These are phyloP conservation scores for Acer campestre DNA, from an alignment of 345 rosid genomes.

Conservation along the genomic window DNA sequence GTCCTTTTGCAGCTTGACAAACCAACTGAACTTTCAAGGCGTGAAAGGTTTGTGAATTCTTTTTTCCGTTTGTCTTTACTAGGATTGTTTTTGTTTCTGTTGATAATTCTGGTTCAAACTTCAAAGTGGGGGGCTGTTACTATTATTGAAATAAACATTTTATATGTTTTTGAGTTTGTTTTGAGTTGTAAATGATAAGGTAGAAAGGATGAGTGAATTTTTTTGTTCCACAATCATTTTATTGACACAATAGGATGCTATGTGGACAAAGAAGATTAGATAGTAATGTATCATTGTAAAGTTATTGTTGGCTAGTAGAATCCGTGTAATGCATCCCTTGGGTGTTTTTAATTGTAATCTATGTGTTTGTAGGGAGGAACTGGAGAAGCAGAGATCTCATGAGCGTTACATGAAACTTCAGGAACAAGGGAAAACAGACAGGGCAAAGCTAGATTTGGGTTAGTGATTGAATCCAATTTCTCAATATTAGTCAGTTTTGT, in stretches of 20 bases:
- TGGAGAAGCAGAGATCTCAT: slow-evolving; percentile 71
- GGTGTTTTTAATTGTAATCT: neutral
- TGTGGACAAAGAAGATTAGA: neutral
- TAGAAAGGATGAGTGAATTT: neutral
- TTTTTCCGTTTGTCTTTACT: too few species aligned
- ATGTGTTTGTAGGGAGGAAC: slow-evolving; percentile 54
- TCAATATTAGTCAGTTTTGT: slow-evolving; percentile 1
- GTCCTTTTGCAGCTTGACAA: slow-evolving; percentile 38
- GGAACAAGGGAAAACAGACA: slow-evolving; percentile 79
- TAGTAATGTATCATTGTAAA: neutral
- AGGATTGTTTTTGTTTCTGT: too few species aligned
- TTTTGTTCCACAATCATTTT: neutral
- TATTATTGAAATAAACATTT: too few species aligned
- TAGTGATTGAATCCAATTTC: slow-evolving; percentile 10
- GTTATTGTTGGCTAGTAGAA: neutral
- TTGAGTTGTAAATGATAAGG: neutral
- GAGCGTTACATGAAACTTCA: slow-evolving; percentile 79
- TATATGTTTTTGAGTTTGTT: neutral
- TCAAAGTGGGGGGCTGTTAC: too few species aligned
- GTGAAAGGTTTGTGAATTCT: slow-evolving; percentile 57
- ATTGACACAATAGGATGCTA: neutral
- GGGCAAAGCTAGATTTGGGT: slow-evolving; percentile 68
- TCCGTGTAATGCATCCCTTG: neutral
- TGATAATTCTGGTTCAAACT: too few species aligned
- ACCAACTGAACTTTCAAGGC: slow-evolving; percentile 76